These are phyloP conservation scores for Trypanosoma vivax DNA, from an alignment of 208 protist species.

Conservation along the genomic window DNA sequence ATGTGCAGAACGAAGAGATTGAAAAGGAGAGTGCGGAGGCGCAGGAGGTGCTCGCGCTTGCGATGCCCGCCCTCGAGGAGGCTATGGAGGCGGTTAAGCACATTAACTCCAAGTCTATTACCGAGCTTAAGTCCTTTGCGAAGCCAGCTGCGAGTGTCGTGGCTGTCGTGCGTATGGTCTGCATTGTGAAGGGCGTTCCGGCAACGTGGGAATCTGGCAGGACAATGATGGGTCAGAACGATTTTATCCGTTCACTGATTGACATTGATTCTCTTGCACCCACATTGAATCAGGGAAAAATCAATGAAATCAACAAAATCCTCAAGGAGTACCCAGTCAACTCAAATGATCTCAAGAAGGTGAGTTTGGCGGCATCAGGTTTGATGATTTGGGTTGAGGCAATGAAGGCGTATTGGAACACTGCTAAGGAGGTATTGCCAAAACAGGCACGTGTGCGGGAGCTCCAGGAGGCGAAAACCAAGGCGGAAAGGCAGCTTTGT, in stretches of 20 bases:
- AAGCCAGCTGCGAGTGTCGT: conserved; percentile 93
- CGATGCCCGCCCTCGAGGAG: conserved; percentile 93
- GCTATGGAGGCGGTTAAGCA: conserved; percentile 96
- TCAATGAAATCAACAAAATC: conserved; percentile 93
- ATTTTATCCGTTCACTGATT: conserved; percentile 88
- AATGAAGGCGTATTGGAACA: conserved; percentile 97
- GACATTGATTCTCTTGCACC: conserved; percentile 85
- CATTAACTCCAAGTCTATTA: conserved; percentile 94
- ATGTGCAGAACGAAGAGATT: conserved; percentile 88
- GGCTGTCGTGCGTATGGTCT: conserved; percentile 94
- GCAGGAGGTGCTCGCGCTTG: conserved; percentile 92
- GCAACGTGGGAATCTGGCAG: conserved; percentile 88
- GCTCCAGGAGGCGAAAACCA: conserved; percentile 89
- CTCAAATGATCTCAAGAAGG: conserved; percentile 86
- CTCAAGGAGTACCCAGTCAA: conserved; percentile 90
- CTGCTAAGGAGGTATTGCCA: conserved; percentile 96
- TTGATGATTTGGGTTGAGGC: conserved; percentile 97
- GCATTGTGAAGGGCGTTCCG: conserved; percentile 86
- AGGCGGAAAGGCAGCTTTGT: conserved; percentile 83
- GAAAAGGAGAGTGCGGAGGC: conserved; percentile 90
- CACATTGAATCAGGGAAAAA: conserved; percentile 90
- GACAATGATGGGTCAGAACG: conserved; percentile 89
- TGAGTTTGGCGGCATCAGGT: conserved; percentile 88
- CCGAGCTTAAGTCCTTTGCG: conserved; percentile 95
- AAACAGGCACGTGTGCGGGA: conserved; percentile 92